These are phyloP conservation scores for Neodidymelliopsis sp. DNA, from an alignment of 2,329 filamentous ascomycete genomes.

Conservation along the genomic window DNA sequence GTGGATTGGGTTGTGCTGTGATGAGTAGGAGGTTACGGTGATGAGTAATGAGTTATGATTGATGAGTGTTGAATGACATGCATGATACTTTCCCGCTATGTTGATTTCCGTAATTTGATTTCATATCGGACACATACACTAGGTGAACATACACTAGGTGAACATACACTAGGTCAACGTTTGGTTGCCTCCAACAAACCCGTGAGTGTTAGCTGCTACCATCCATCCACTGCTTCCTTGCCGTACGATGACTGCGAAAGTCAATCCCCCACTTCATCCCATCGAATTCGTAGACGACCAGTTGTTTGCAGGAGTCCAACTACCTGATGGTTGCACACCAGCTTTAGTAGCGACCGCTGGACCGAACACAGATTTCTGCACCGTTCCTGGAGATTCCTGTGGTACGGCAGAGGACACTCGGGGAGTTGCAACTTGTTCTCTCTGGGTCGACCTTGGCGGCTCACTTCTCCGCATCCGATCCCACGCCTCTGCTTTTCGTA, in stretches of 20 bases:
- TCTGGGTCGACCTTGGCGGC: background rate
- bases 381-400: background rate
- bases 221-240: too few relatives aligned
- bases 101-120: too few relatives aligned
- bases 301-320: background rate
- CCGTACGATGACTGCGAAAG: too few relatives aligned
- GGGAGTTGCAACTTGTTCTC: background rate
- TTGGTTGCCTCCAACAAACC: too few relatives aligned
- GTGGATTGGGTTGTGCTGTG: conserved; percentile 52
- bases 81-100: too few relatives aligned
- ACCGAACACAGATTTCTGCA: background rate
- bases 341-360: background rate
- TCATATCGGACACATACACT: background rate
- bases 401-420: background rate
- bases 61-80: conserved; percentile 6
- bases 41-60: conserved; percentile 18
- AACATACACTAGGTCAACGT: too few relatives aligned
- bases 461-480: background rate
- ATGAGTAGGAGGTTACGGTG: conserved; percentile 9
- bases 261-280: too few relatives aligned
- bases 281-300: too few relatives aligned
- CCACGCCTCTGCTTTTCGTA: conserved; percentile 1
- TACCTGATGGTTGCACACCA: background rate
- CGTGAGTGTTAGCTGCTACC: too few relatives aligned
- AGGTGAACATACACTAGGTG: too few relatives aligned